phyloP scores from a whole-genome alignment of 2,329 filamentous ascomycete genomes.

The Xylariaceae sp. region DNA sequence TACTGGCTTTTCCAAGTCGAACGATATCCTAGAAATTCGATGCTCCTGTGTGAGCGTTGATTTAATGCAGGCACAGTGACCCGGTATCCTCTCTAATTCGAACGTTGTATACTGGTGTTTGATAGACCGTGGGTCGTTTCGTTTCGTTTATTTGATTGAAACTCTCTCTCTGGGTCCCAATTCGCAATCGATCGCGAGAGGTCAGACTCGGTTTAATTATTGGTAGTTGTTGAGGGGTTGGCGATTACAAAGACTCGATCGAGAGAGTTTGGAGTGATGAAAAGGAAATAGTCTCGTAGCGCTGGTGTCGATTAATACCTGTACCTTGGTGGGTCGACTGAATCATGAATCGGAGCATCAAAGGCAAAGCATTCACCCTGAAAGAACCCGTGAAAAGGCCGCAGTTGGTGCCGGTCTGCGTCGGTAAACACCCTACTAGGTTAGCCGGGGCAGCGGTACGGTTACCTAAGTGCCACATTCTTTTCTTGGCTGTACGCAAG shows the following conservation, averaged over 20 bases:
- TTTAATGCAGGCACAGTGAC: background rate
- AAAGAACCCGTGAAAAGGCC: constrained; percentile 25
- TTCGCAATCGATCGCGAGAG: background rate
- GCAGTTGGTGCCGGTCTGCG: constrained; percentile 15
- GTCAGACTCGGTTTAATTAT: background rate
- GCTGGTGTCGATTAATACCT: constrained; percentile 14
- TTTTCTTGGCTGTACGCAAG: constrained; percentile 15
- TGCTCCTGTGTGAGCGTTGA: constrained; percentile 1
- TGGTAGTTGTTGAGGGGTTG: constrained; percentile 15
- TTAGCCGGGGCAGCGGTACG: constrained; percentile 24
- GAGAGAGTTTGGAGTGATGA: constrained; percentile 19
- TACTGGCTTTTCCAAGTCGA: background rate
- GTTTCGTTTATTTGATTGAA: background rate
- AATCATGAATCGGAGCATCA: constrained; percentile 27
- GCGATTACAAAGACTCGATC: constrained; percentile 5
- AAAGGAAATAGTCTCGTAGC: constrained; percentile 15
- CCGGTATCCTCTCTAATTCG: background rate
- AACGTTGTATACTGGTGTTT: too few species aligned
- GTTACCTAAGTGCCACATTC: too few species aligned
- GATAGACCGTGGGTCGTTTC: background rate
- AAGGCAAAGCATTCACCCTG: constrained; percentile 17
- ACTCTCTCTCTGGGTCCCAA: background rate
- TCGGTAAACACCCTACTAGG: constrained; percentile 19
- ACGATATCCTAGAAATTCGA: background rate
- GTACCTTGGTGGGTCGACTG: constrained; percentile 20